A percentile compares a stretch with the other conserved stretches of the same genome.
Conservation (phyloP, 345 rosid species). For the Cardamine chenopodiifolia region DNA sequence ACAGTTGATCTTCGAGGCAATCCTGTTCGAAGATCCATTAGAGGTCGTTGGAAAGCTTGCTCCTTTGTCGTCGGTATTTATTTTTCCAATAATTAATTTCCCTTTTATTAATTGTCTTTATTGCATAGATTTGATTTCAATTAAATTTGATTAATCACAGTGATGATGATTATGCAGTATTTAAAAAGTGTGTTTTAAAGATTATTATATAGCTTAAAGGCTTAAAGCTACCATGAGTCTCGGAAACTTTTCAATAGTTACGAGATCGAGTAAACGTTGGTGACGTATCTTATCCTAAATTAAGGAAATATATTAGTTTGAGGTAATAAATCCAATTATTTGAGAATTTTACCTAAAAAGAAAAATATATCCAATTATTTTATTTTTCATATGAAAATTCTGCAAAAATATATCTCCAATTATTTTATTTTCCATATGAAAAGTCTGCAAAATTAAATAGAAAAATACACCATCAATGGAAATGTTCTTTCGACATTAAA, state of each 20-base stretch:
- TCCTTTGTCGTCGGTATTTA: constrained; percentile 74
- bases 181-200: neutral
- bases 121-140: neutral
- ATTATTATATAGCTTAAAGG: neutral
- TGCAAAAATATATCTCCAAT: neutral
- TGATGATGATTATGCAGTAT: neutral
- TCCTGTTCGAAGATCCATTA: constrained; percentile 71
- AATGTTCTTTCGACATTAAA: neutral
- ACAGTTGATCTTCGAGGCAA: constrained; percentile 87
- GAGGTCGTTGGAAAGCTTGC: constrained; percentile 93
- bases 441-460: neutral
- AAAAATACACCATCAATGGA: neutral
- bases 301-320: neutral
- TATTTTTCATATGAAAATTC: neutral
- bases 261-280: constrained; percentile 1
- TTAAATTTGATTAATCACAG: neutral
- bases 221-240: constrained; percentile 19
- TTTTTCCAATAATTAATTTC: neutral
- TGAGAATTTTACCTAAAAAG: neutral
- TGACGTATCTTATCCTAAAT: constrained; percentile 34
- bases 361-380: neutral
- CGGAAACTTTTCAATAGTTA: constrained; percentile 30
- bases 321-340: neutral
- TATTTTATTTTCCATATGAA: neutral
- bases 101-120: neutral